Evolutionary conservation across 192 early-diverging fungal species (phyloP).

Genomic region (Coemansia aciculifera): DNA sequence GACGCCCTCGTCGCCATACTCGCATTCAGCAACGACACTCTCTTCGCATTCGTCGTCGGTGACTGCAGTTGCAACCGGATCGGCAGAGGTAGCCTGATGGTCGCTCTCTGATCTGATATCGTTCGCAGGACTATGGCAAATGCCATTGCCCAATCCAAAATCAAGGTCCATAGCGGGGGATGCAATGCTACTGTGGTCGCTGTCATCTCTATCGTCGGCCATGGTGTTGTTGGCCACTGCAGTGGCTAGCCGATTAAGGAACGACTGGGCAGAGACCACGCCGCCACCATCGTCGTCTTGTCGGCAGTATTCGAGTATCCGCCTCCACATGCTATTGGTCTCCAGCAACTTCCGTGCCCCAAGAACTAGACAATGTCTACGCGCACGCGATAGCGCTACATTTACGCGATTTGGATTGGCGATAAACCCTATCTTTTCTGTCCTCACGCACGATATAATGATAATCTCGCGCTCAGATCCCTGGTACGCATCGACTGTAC

Average conservation of each 20-base stretch:
- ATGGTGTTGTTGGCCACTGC: constrained; percentile 10
- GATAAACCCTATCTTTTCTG: constrained; percentile 54
- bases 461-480: constrained; percentile 59
- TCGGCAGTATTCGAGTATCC: constrained; percentile 43
- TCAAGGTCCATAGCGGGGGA: neutral
- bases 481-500: constrained; percentile 61
- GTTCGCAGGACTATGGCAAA: neutral
- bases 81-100: neutral
- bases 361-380: constrained; percentile 45
- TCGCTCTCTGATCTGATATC: neutral
- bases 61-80: neutral
- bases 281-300: constrained; percentile 13
- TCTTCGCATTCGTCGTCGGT: constrained; percentile 1
- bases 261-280: constrained; percentile 28
- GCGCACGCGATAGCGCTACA: constrained; percentile 58
- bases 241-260: constrained; percentile 29
- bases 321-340: constrained; percentile 46
- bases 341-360: constrained; percentile 35
- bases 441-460: constrained; percentile 56
- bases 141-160: neutral
- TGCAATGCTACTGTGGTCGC: neutral
- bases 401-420: constrained; percentile 57
- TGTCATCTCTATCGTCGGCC: neutral
- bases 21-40: constrained; percentile 2
- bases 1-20: constrained; percentile 31